Percentiles rank a stretch among this genome's conserved stretches.
Evolutionary conservation across 192 early-diverging fungal species (phyloP).

Genomic region (Coemansia reversa): DNA sequence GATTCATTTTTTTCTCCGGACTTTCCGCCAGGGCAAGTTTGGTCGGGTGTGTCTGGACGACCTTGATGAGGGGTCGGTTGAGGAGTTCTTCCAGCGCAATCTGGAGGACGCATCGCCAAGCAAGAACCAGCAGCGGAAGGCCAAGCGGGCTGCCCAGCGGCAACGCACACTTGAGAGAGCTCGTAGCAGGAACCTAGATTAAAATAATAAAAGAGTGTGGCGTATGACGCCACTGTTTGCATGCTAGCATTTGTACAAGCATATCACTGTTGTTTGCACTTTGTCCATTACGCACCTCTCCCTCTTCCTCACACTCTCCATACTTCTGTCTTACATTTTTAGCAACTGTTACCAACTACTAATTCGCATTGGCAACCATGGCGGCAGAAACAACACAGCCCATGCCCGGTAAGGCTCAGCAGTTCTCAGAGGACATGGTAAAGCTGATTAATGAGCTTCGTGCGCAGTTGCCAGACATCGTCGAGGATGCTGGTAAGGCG

Average conservation of each 20-base stretch:
- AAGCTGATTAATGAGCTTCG: conserved; percentile 52
- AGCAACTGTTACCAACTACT: conserved; percentile 1
- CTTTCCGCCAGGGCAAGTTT: conserved; percentile 81
- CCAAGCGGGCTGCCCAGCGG: conserved; percentile 38
- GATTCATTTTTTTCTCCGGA: conserved; percentile 68
- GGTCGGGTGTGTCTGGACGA: conserved; percentile 86
- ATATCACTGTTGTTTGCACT: too few relatives aligned
- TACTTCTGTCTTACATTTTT: background rate
- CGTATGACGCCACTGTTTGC: too few relatives aligned
- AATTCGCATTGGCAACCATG: background rate
- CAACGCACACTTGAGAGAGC: conserved; percentile 37
- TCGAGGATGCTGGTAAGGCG: conserved; percentile 29
- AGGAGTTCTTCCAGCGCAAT: conserved; percentile 49
- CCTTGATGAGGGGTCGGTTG: conserved; percentile 53
- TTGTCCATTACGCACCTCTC: too few relatives aligned
- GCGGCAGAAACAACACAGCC: conserved; percentile 4
- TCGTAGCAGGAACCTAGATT: conserved; percentile 14
- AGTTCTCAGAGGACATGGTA: conserved; percentile 50
- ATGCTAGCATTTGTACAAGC: too few relatives aligned
- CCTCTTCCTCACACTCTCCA: too few relatives aligned
- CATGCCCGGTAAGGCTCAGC: conserved; percentile 25
- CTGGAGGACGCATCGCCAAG: conserved; percentile 29
- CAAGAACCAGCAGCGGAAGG: conserved; percentile 49
- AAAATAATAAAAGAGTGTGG: background rate
- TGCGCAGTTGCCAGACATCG: conserved; percentile 48